Evolutionary conservation across 768 basidiomycete genomes (phyloP).

Genomic region (Exidia glandulosa): DNA sequence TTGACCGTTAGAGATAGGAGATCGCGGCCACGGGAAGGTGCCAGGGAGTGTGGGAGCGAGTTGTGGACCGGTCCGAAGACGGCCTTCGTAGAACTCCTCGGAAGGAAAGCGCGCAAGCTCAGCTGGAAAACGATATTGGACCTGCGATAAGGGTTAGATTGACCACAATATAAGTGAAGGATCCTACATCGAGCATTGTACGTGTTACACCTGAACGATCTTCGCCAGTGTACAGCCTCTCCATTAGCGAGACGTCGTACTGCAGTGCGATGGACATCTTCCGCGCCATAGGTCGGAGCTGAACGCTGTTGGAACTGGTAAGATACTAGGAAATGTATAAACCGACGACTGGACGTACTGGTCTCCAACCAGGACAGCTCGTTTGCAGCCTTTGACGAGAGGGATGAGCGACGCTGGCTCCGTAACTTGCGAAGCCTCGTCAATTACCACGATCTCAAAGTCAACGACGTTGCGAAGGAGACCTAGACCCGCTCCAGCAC

Average conservation of each 20-base stretch:
- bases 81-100: conserved; percentile 47
- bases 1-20: conserved; percentile 14
- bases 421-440: conserved; percentile 62
- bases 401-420: conserved; percentile 58
- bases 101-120: conserved; percentile 54
- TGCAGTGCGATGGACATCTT: conserved; percentile 46
- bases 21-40: conserved; percentile 48
- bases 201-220: conserved; percentile 29
- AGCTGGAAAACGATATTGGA: conserved; percentile 55
- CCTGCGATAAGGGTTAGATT: conserved; percentile 14
- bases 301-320: conserved; percentile 33
- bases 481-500: conserved; percentile 35
- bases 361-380: conserved; percentile 55
- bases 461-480: conserved; percentile 21
- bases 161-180: neutral
- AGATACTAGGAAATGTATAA: neutral
- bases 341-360: conserved; percentile 36
- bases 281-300: conserved; percentile 53
- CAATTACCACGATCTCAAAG: conserved; percentile 53
- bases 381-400: conserved; percentile 48
- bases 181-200: conserved; percentile 48
- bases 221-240: conserved; percentile 40
- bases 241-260: conserved; percentile 51
- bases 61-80: conserved; percentile 35
- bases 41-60: conserved; percentile 19